Evolutionary conservation across 2,329 filamentous ascomycete genomes (phyloP).

Genomic region (Botrytis hyacinthi): DNA sequence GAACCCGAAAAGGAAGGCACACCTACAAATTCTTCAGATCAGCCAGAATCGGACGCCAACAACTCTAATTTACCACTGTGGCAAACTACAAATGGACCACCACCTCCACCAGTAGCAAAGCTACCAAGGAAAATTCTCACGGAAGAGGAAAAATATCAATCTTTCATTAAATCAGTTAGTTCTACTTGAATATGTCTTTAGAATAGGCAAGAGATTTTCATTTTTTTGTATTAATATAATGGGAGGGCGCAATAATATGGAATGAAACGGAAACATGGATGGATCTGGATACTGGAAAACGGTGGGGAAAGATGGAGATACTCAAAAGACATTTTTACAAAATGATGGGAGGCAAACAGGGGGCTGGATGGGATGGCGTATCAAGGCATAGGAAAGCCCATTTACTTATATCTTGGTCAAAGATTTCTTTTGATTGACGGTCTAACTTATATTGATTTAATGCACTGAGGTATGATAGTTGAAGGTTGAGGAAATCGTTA

Average conservation of each 20-base stretch:
- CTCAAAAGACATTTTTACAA: constrained; percentile 4
- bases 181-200: background rate
- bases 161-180: constrained; percentile 41
- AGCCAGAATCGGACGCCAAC: constrained; percentile 3
- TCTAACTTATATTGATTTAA: background rate
- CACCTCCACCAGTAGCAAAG: constrained; percentile 19
- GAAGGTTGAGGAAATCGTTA: background rate
- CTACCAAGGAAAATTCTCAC: constrained; percentile 38
- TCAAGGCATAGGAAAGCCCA: background rate
- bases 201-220: background rate
- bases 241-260: background rate
- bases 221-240: constrained; percentile 10
- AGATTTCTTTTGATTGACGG: background rate
- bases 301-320: constrained; percentile 1
- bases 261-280: constrained; percentile 5
- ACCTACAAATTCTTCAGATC: background rate
- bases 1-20: constrained; percentile 24
- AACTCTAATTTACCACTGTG: constrained; percentile 29
- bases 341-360: constrained; percentile 9
- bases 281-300: constrained; percentile 6
- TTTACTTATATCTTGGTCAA: background rate
- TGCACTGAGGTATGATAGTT: background rate
- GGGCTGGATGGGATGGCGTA: constrained; percentile 12
- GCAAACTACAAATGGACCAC: constrained; percentile 31
- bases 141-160: constrained; percentile 49